These are phyloP conservation scores for Coemansia sp. DNA, from an alignment of 192 early-diverging fungal genomes.

Conservation along the genomic window DNA sequence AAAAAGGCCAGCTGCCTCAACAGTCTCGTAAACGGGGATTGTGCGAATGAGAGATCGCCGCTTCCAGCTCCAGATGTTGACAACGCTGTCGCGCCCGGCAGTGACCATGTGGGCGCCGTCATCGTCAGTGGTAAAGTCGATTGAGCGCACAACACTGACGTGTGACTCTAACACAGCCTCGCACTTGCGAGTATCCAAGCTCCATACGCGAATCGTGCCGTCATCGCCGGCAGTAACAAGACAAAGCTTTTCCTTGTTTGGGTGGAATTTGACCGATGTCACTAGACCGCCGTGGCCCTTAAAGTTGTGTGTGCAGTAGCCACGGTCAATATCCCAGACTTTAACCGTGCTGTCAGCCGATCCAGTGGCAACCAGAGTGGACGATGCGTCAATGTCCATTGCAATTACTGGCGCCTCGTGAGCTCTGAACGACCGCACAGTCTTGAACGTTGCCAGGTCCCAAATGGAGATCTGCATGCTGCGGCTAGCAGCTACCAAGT, in stretches of 20 bases:
- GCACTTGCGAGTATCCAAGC: slow-evolving; percentile 74
- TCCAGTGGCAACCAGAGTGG: slow-evolving; percentile 92
- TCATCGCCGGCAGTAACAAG: slow-evolving; percentile 91
- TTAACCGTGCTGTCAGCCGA: slow-evolving; percentile 93
- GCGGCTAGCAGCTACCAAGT: slow-evolving; percentile 78
- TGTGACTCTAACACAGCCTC: slow-evolving; percentile 77
- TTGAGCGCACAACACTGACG: slow-evolving; percentile 85
- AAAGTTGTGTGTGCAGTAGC: slow-evolving; percentile 94
- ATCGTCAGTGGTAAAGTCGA: slow-evolving; percentile 66
- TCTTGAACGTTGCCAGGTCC: slow-evolving; percentile 74
- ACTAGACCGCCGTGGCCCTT: slow-evolving; percentile 89
- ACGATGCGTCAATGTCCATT: slow-evolving; percentile 87
- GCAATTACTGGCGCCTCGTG: slow-evolving; percentile 92
- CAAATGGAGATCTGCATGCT: slow-evolving; percentile 77
- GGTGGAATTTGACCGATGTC: slow-evolving; percentile 80
- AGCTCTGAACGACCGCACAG: slow-evolving; percentile 56
- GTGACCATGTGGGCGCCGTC: slow-evolving; percentile 71
- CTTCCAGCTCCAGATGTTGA: slow-evolving; percentile 84
- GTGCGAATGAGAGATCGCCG: slow-evolving; percentile 68
- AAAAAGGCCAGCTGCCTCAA: slow-evolving; percentile 83
- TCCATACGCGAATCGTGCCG: slow-evolving; percentile 88
- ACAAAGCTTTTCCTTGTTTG: slow-evolving; percentile 55
- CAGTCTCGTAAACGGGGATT: slow-evolving; percentile 81
- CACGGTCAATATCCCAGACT: slow-evolving; percentile 93
- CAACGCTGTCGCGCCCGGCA: slow-evolving; percentile 87